Percentiles rank a stretch among this genome's conserved stretches.
These are phyloP conservation scores for Pichia sp. DNA, from an alignment of 1,139 yeast genomes.

Conservation along the genomic window DNA sequence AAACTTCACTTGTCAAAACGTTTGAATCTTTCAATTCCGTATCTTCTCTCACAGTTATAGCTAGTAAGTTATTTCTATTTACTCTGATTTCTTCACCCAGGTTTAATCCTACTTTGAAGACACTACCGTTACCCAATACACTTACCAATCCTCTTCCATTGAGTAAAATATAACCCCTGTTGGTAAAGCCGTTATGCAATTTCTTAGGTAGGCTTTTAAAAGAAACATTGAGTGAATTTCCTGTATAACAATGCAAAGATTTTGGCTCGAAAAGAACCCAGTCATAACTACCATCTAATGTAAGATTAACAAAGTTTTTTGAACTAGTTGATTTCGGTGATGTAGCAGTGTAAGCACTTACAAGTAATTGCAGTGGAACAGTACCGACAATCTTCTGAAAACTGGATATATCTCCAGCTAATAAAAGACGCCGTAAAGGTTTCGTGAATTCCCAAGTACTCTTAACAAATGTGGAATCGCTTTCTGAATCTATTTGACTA, in stretches of 20 bases:
- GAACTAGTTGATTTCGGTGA: conserved; percentile 8
- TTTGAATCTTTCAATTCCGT: conserved; percentile 20
- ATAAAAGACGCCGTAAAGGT: conserved; percentile 35
- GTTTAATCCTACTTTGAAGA: conserved; percentile 41
- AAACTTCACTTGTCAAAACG: conserved; percentile 6
- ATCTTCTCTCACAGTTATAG: conserved; percentile 45
- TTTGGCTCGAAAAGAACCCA: conserved; percentile 50
- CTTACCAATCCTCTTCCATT: conserved; percentile 56
- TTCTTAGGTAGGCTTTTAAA: conserved; percentile 35
- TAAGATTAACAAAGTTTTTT: conserved; percentile 37
- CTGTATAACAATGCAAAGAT: conserved; percentile 45
- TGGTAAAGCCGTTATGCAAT: conserved; percentile 33
- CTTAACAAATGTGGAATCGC: conserved; percentile 1
- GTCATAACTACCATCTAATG: conserved; percentile 50
- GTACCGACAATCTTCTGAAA: conserved; percentile 41
- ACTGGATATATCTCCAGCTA: conserved; percentile 36
- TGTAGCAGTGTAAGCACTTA: conserved; percentile 28
- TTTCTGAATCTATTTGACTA: not conserved
- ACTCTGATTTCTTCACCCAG: conserved; percentile 45
- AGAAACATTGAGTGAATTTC: conserved; percentile 39
- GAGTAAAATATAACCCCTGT: conserved; percentile 39
- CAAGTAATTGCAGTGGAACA: conserved; percentile 38
- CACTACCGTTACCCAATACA: conserved; percentile 49
- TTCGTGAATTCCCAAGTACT: conserved; percentile 29
- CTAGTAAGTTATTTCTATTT: conserved; percentile 42